Evolutionary conservation across 805 yeast genomes (phyloP), one percentile per base, ranked within the genome.

Genomic region (Monosporozyma siamensis): DNA sequence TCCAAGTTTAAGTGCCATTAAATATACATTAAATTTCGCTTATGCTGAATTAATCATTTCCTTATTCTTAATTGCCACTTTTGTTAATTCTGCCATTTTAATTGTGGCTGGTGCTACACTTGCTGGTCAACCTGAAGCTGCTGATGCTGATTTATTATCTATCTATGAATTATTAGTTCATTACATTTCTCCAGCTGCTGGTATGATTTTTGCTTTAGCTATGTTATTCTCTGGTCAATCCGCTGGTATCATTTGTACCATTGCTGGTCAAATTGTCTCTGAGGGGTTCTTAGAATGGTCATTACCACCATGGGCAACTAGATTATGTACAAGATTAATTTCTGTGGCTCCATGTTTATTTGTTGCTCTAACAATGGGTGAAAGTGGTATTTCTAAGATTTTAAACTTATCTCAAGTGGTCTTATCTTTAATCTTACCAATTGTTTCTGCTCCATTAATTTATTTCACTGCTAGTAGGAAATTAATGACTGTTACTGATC

Each of bases 61-160:
- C 1, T 69, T 88, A 35, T 79, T 88, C 56, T 72, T 90, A 2
- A 90, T 88, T 30, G 97, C 96, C 0, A 73, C 89, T n/a, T 88
- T 88, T 66, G 95, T 88, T 45, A 88, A 88, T 63, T 76, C 94
- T 8, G 86, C 96, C 3, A 88, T 89, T 54, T 70, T 88, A 44
- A 85, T 88, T 43, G 95, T 89, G 3, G 92, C 96, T 1, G 96
- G 95, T 25, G 82, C 96, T 0, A 84, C 95, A 1, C 67, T 89
- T 48, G 74, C 67, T 42, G 79, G 72, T 6, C 71, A 78, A 41
- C 78, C 78, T 22, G 80, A 73, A 43, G 77, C 83, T 4, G 81
- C 74, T 44, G 80, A 75, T 52, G 95, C 95, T 1, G 96, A 88
- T 59, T 68, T 88, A 47, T 77, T 81, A 59, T 80, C 94, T 12